These are phyloP conservation scores for Rhynchospora breviuscula DNA, from an alignment of 176 grass and related monocot species.

Conservation along the genomic window DNA sequence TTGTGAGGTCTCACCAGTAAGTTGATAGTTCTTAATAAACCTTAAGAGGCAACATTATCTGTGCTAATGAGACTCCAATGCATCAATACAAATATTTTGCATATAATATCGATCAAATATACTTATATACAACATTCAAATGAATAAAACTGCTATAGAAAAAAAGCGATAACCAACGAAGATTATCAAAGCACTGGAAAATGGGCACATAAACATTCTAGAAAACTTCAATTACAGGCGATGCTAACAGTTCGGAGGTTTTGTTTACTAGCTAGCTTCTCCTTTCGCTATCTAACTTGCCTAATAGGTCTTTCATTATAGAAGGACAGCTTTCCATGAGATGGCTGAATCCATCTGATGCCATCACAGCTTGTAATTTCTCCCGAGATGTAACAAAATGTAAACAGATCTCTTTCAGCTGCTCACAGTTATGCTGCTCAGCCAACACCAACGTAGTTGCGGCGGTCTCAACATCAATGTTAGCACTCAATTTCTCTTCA, in stretches of 20 bases:
- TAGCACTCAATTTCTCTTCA: not conserved
- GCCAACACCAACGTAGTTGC: conserved; percentile 31
- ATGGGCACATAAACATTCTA: too few relatives aligned
- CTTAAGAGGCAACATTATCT: too few relatives aligned
- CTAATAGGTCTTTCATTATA: not conserved
- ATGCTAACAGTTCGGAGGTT: not conserved
- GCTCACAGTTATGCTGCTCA: conserved; percentile 18
- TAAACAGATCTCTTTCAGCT: conserved; percentile 31
- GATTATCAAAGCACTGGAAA: too few relatives aligned
- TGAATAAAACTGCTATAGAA: too few relatives aligned
- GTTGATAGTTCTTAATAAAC: too few relatives aligned
- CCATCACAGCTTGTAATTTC: conserved; percentile 9
- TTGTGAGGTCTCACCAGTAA: too few relatives aligned
- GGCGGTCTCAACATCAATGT: conserved; percentile 1
- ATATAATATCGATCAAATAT: too few relatives aligned
- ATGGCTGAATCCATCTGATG: conserved; percentile 26
- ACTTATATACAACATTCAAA: too few relatives aligned
- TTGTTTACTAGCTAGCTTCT: not conserved
- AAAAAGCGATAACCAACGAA: too few relatives aligned
- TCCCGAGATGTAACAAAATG: conserved; percentile 18
- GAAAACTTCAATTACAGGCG: too few relatives aligned
- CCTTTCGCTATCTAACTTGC: not conserved
- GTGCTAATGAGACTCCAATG: too few relatives aligned
- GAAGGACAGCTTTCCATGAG: conserved; percentile 9
- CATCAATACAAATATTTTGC: too few relatives aligned